phyloP scores from a whole-genome alignment of 306 rosid genomes.

The Trifolium pratense region DNA sequence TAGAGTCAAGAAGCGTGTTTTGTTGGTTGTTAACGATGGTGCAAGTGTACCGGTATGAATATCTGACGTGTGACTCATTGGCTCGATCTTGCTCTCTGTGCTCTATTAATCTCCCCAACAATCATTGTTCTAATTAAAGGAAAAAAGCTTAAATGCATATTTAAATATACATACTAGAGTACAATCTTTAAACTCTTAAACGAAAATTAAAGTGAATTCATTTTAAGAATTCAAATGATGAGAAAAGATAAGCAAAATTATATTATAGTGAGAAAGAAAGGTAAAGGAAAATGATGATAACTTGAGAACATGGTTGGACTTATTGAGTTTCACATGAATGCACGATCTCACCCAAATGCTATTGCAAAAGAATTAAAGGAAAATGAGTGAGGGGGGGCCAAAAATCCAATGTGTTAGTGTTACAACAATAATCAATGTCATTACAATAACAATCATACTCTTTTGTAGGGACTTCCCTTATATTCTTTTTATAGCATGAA shows the following conservation, averaged over 20 bases:
- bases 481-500: slow-evolving; percentile 18
- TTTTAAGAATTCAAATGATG: slow-evolving; percentile 9
- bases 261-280: slow-evolving; percentile 49
- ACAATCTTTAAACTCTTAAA: no score
- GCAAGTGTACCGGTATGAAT: no score
- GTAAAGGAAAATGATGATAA: slow-evolving; percentile 56
- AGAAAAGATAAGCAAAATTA: slow-evolving; percentile 29
- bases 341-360: slow-evolving; percentile 72
- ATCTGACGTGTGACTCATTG: no score
- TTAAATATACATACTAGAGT: no score
- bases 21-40: no score
- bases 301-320: slow-evolving; percentile 63
- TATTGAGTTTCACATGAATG: slow-evolving; percentile 76
- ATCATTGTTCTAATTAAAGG: no score
- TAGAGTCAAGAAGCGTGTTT: no score
- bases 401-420: slow-evolving; percentile 45
- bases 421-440: slow-evolving; percentile 36
- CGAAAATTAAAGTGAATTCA: background rate
- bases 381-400: slow-evolving; percentile 22
- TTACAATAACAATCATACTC: slow-evolving; percentile 37
- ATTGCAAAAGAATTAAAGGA: slow-evolving; percentile 36
- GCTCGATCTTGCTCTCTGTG: no score
- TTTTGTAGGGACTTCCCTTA: slow-evolving; percentile 38
- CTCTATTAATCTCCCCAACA: no score
- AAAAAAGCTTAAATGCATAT: no score